Conservation (phyloP, 345 rosid species). For the Eucalyptus guilfoylei region DNA sequence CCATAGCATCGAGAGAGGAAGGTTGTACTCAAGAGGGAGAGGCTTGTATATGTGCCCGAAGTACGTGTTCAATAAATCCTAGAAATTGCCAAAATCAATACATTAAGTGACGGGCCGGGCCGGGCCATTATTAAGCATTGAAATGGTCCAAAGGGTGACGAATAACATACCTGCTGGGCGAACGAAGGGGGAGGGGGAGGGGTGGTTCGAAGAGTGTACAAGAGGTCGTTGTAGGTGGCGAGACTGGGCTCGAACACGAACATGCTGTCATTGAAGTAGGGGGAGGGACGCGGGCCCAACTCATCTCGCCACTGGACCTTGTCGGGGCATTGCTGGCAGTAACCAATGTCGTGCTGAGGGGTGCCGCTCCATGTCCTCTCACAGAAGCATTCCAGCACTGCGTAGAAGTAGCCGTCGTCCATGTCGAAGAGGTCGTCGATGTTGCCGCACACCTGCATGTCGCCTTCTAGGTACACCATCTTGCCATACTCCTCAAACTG, state of each 20-base stretch:
- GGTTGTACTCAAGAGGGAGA: conserved; percentile 47
- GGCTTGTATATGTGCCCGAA: conserved; percentile 61
- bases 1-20: conserved; percentile 78
- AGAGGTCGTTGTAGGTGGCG: conserved; percentile 23
- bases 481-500: conserved; percentile 75
- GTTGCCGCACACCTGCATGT: conserved; percentile 61
- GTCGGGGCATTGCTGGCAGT: conserved; percentile 74
- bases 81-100: neutral
- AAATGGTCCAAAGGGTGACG: fast-evolving
- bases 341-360: conserved; percentile 61
- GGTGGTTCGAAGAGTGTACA: conserved; percentile 26
- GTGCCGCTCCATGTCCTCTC: conserved; percentile 77
- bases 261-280: conserved; percentile 85
- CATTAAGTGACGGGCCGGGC: fast-evolving
- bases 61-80: conserved; percentile 35
- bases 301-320: conserved; percentile 50
- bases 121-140: neutral
- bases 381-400: conserved; percentile 85
- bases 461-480: conserved; percentile 82
- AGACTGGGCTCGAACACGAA: conserved; percentile 58
- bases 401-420: conserved; percentile 45
- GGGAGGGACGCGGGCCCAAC: conserved; percentile 49
- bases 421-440: conserved; percentile 69
- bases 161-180: conserved; percentile 35
- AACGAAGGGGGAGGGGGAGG: conserved; percentile 56